Evolutionary conservation across 257 asterid genomes (phyloP).

Genomic region (Nicotiana knightiana): DNA sequence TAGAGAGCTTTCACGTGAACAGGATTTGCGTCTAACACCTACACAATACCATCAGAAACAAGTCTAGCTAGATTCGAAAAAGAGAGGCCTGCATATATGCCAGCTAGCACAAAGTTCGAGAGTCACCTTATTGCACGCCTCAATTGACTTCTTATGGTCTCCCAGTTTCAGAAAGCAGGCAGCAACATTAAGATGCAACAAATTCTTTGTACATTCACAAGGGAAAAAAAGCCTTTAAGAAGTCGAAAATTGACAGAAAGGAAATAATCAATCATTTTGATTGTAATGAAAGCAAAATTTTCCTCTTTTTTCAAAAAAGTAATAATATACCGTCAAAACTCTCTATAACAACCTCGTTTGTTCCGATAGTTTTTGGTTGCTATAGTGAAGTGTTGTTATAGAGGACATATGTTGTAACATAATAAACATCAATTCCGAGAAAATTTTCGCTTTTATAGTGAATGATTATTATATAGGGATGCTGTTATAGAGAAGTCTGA

Average conservation of each 20-base stretch:
- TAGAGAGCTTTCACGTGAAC: conserved; percentile 86
- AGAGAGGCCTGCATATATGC: not conserved
- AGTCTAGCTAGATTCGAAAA: not conserved
- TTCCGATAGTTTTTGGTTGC: too few species aligned
- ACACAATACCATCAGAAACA: conserved; percentile 4
- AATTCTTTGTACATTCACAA: conserved; percentile 49
- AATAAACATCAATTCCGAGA: too few species aligned
- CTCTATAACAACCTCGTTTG: too few species aligned
- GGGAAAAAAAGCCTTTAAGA: conserved; percentile 8
- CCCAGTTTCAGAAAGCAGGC: conserved; percentile 92
- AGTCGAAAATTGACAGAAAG: not conserved
- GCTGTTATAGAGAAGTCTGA: too few species aligned
- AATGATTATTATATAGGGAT: too few species aligned
- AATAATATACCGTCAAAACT: too few species aligned
- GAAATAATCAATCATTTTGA: not conserved
- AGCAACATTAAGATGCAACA: conserved; percentile 92
- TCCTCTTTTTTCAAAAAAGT: not conserved
- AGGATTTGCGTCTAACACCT: conserved; percentile 92
- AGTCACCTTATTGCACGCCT: conserved; percentile 87
- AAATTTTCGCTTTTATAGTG: too few species aligned
- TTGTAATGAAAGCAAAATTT: not conserved
- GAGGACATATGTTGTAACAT: too few species aligned
- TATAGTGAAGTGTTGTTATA: too few species aligned
- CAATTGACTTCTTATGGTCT: conserved; percentile 77
- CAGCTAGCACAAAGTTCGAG: not conserved